A percentile compares a stretch with the other conserved stretches of the same genome.
phyloP scores from a whole-genome alignment of 371 early-diverging fungal genomes.

The Mucor plumbeus region DNA sequence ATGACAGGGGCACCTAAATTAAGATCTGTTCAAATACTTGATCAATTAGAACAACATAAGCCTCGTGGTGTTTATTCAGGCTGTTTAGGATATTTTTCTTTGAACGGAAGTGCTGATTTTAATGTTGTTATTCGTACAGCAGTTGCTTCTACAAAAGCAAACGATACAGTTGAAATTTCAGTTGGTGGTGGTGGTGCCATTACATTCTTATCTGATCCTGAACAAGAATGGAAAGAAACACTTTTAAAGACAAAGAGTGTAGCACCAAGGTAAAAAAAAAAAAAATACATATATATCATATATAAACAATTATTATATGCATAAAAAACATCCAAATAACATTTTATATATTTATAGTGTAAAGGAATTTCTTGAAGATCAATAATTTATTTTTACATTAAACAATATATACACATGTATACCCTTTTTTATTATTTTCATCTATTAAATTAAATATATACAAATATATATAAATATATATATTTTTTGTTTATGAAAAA shows the following conservation, averaged over 20 bases:
- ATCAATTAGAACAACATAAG: conserved; percentile 68
- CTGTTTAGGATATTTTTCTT: conserved; percentile 86
- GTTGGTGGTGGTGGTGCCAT: conserved; percentile 97
- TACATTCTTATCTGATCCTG: conserved; percentile 82
- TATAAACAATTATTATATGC: not conserved
- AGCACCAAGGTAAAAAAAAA: conserved; percentile 56
- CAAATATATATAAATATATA: not conserved
- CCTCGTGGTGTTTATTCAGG: conserved; percentile 94
- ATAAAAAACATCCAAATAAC: not conserved
- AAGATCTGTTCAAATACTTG: conserved; percentile 83
- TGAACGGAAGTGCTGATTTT: conserved; percentile 68
- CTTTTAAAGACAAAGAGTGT: conserved; percentile 67
- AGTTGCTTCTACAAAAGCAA: conserved; percentile 37
- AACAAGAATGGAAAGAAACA: conserved; percentile 88
- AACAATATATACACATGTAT: not conserved
- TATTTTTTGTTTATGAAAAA: not conserved
- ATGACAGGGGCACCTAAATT: conserved; percentile 98
- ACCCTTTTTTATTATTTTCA: not conserved
- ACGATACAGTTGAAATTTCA: conserved; percentile 39
- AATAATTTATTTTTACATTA: conserved; percentile 6
- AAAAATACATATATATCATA: conserved; percentile 18
- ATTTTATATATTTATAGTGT: conserved; percentile 18
- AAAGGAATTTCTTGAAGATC: conserved; percentile 33
- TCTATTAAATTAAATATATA: not conserved
- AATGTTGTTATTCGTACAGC: conserved; percentile 89